Evolutionary conservation across 192 early-diverging fungal genomes (phyloP), one percentile per base, ranked within the genome.

Genomic region (Chytriomyces sp.): DNA sequence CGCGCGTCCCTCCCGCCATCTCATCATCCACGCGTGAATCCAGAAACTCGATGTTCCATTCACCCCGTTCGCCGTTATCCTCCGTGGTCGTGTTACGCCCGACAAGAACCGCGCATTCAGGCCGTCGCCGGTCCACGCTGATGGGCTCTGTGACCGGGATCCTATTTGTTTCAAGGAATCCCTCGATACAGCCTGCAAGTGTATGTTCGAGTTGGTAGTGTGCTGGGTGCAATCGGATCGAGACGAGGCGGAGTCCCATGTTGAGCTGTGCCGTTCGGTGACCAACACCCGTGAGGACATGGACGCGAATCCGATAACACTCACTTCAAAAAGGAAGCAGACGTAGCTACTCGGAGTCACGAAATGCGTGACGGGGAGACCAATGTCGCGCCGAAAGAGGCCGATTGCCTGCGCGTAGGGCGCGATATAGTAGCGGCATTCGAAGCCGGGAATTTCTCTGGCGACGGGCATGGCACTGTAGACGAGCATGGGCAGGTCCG

Each of bases 11-110:
- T 31, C 68, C 68, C 14, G 2, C n/a, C 25, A 39, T 26, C 22
- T 30, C 25, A n/a, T n/a, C n/a, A n/a, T n/a, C n/a, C 12, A 70
- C 3, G 3, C 68, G 54, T 30, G 14, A 6, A 1, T 70, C 68
- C 2, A 59, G 14, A 38, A 70, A 59, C 26, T 70, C 68, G 36
- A 70, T 70, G 32, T 70, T 70, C 12, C 39, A 38, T 70, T 70
- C 68, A 14, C 39, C 56, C 17, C 40, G 6, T 52, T 41, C 44
- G 14, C 44, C 44, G 17, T 49, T 2, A 14, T n/a, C 44, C 14
- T 14, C 22, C 44, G 44, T 49, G 22, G 44, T 49, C 22, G 44
- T n/a, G 22, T 49, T 49, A n/a, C 22, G 14, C 44, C 44, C 44
- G 44, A 49, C 44, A 14, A 49, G 14, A 14, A 22, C 22, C 1